Evolutionary conservation across 257 asterid species (phyloP).

Genomic region (Jaltomata sinuosa): DNA sequence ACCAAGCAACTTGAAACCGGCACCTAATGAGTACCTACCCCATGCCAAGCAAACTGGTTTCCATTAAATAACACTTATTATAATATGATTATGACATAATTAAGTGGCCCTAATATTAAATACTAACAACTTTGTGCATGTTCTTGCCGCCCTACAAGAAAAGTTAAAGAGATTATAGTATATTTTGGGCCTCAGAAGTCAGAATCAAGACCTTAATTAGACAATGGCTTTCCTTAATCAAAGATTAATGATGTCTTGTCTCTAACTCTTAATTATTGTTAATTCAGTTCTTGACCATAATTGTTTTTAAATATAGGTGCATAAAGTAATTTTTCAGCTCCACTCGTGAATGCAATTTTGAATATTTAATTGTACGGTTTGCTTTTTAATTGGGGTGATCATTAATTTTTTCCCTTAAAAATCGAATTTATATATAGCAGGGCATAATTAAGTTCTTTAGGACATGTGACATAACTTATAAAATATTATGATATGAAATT

Average conservation of each 20-base stretch:
- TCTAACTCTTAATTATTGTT: background rate
- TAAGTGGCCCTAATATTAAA: background rate
- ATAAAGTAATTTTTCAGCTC: background rate
- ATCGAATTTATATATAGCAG: no score
- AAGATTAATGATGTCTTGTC: background rate
- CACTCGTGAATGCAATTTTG: background rate
- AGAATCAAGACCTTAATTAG: background rate
- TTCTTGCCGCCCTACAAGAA: background rate
- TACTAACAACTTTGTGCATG: background rate
- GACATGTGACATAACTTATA: no score
- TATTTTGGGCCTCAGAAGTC: background rate
- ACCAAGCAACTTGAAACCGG: no score
- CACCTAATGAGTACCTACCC: no score
- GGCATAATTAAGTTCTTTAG: no score
- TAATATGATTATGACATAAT: background rate
- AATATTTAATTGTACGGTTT: no score
- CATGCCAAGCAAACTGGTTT: no score
- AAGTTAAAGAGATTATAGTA: background rate
- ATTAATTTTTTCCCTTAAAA: no score
- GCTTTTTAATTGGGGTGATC: no score
- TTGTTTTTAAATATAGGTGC: background rate
- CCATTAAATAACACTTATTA: background rate
- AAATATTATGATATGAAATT: no score
- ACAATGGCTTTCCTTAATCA: background rate
- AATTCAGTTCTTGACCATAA: background rate